Base-by-base conservation (phyloP, 768 basidiomycete genomes). In the Boletus sp. region DNA sequence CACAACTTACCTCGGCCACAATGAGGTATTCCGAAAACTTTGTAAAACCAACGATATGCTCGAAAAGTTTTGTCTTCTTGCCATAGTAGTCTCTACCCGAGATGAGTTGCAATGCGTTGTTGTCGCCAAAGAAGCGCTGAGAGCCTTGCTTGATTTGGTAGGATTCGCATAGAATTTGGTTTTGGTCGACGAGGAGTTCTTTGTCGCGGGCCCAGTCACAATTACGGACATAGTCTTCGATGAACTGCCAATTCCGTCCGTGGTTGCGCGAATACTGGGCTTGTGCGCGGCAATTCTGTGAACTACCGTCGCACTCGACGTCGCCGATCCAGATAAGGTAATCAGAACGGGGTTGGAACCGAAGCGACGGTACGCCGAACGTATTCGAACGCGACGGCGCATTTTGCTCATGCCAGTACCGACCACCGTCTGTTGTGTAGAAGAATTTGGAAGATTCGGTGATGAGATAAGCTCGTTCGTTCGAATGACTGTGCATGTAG, bases 11-110 rank as follows among this genome's bases (percentile, higher is more conserved):
- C 81, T 94, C 89, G 24, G 96, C 97, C 32, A 98, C 96, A 45
- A 98, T 86, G 69, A 98, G 79, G 71, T 90, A 99, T 76, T 99
- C 93, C 0, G 92, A 92, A 73, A 99, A 99, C 75, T 94, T 95
- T 0, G 97, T 88, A 75, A 95, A 98, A 7, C 97, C 97, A 62
- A 94, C 93, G 52, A 99, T 87, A 42, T 85, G 78, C 46, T 92
- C 83, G 66, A 98, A 99, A 20, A 97, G 71, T 68, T 83, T 89
- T 59, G 76, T 84, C 77, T 85, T 89, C 59, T 80, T 83, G 47
- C 61, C 61, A 68, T 85, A 98, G 75, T 84, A 98, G 54, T 85
- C 78, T 11, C 78, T 71, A 0, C 97, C 96, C 12, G 84, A 82
- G 28, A 95, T 80, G 44, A 98, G 78, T 70, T 95, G 82, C 52